Evolutionary conservation across 2,329 filamentous ascomycete species (phyloP), one percentile per base, ranked within the genome.

Genomic region (Botrytis deweyae): DNA sequence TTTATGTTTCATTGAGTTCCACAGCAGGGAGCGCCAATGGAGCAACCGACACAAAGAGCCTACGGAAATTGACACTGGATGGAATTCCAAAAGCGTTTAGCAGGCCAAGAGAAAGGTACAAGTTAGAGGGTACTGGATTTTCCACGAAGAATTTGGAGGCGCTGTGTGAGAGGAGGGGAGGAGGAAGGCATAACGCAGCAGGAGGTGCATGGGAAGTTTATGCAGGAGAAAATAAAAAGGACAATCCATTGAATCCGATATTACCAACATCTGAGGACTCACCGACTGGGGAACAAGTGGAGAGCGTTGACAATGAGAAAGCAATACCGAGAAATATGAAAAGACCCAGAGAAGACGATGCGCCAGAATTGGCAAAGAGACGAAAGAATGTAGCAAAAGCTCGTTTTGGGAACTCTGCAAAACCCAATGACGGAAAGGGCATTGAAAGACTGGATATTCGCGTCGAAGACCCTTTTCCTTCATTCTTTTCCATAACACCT

Each of bases 61-160:
- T 96, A 40, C 89, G 91, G 72, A 89, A 88, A 58, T 85, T 96
- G 6, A 89, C 97, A 7, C 86, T 94, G 44, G 91, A 94, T 75
- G 92, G 93, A 2, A 90, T 97, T 12, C 93, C 94, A 0, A 94
- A 93, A 79, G 94, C 94, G 0, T 86, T 97, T 20, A 96, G 93
- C 0, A 87, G 90, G 22, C 92, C 93, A 0, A 88, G 91, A 44
- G 88, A 91, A 75, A 87, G 94, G 44, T 95, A 93, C 77, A 87
- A 89, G 0, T 84, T 97, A 1, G 88, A 89, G 75, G 82, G 88
- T 8, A 93, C 92, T 2, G 89, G 87, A 67, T 84, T 97, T 33
- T 87, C 88, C 0, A 92, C 93, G 25, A 90, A 89, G 76, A 95
- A 92, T 73, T 84, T 97, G 18, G 85, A 87, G 8, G 91, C 91